These are phyloP conservation scores for Schwanniomyces polymorphus DNA, from an alignment of 805 yeast genomes.

Conservation along the genomic window DNA sequence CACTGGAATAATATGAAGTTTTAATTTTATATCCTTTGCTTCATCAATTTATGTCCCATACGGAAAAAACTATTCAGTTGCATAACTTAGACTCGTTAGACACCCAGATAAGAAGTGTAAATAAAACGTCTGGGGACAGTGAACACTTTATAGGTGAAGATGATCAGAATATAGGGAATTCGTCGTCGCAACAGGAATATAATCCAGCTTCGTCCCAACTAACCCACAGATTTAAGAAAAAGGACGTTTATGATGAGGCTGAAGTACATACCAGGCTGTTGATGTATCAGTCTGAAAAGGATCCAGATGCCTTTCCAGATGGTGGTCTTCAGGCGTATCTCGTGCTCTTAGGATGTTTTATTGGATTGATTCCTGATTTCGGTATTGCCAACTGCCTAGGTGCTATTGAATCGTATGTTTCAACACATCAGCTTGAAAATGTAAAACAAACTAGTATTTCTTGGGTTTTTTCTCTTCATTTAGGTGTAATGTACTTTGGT, in stretches of 20 bases:
- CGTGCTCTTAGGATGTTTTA: conserved; percentile 24
- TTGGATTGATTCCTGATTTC: conserved; percentile 26
- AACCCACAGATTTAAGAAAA: neutral
- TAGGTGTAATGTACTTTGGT: conserved; percentile 31
- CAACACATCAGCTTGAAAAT: conserved; percentile 17
- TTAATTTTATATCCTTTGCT: too few species aligned
- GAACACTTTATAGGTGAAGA: too few species aligned
- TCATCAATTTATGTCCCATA: too few species aligned
- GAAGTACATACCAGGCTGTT: conserved; percentile 5
- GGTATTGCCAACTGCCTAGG: conserved; percentile 30
- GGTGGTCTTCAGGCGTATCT: conserved; percentile 27
- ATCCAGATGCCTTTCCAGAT: conserved; percentile 26
- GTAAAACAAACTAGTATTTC: conserved; percentile 21
- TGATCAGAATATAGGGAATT: too few species aligned
- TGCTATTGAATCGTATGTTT: conserved; percentile 26
- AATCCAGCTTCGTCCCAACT: neutral
- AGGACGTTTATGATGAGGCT: neutral
- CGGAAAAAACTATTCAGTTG: too few species aligned
- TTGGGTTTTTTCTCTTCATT: conserved; percentile 30
- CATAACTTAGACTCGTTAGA: too few species aligned
- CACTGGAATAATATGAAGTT: too few species aligned
- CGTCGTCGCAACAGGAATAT: too few species aligned
- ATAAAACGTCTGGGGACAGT: too few species aligned
- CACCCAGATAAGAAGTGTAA: too few species aligned
- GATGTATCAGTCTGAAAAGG: conserved; percentile 18